Conservation (phyloP, 164 flowering plant genomes). For the Sedum album region DNA sequence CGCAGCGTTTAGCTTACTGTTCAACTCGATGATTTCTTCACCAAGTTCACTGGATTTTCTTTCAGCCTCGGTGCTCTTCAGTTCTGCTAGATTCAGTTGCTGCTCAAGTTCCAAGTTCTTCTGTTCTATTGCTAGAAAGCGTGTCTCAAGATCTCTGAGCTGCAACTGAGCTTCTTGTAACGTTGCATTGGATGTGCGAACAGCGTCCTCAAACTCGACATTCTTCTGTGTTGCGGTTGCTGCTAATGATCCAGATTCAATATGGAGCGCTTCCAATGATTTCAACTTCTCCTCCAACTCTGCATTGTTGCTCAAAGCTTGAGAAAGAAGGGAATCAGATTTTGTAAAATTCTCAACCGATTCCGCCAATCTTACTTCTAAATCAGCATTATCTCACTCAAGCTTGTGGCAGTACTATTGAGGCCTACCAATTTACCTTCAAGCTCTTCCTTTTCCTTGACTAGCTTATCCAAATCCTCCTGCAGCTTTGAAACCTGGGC, state of each 20-base stretch:
- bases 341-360: constrained; percentile 55
- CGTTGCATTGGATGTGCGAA: constrained; percentile 43
- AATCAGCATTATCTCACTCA: constrained; percentile 45
- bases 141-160: constrained; percentile 42
- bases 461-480: constrained; percentile 38
- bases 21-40: constrained; percentile 38
- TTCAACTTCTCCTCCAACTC: constrained; percentile 70
- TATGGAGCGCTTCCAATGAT: constrained; percentile 50
- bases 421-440: constrained; percentile 31
- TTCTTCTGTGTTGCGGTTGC: constrained; percentile 41
- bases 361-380: constrained; percentile 55
- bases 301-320: constrained; percentile 48
- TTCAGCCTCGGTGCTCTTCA: constrained; percentile 40
- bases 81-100: constrained; percentile 37
- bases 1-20: constrained; percentile 19
- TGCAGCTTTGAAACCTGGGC: constrained; percentile 21
- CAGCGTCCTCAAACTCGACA: constrained; percentile 49
- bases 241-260: constrained; percentile 41
- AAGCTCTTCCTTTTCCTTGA: constrained; percentile 43
- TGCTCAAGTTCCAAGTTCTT: constrained; percentile 64
- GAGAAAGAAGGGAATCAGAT: constrained; percentile 50
- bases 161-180: constrained; percentile 53
- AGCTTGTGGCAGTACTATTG: constrained; percentile 19
- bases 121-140: constrained; percentile 41
- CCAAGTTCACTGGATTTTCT: constrained; percentile 38